These are phyloP conservation scores for Catunica adiposa DNA, from an alignment of 2,329 filamentous ascomycete genomes.

Conservation along the genomic window DNA sequence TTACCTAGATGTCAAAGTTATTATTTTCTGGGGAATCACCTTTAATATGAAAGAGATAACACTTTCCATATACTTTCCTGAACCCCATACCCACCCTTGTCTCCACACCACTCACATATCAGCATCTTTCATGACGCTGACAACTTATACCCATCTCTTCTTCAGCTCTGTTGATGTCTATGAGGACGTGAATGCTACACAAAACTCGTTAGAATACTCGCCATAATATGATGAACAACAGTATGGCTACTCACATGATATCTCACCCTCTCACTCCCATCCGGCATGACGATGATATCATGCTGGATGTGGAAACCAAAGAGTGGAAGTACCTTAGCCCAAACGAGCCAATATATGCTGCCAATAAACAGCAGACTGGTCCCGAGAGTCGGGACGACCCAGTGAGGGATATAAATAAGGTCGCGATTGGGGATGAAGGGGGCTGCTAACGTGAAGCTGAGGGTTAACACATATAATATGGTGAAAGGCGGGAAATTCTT, in stretches of 20 bases:
- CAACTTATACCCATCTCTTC: background rate
- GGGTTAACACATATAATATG: conserved; percentile 32
- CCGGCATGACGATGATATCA: conserved; percentile 2
- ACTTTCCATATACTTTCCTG: too few species aligned
- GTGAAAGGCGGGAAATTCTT: conserved; percentile 25
- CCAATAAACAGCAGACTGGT: conserved; percentile 35
- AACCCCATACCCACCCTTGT: too few species aligned
- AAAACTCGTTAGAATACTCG: background rate
- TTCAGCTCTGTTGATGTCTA: background rate
- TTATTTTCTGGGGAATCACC: too few species aligned
- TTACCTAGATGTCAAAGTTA: too few species aligned
- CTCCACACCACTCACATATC: too few species aligned
- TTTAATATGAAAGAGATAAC: too few species aligned
- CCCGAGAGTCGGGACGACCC: conserved; percentile 38
- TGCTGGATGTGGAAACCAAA: conserved; percentile 10
- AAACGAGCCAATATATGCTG: conserved; percentile 34
- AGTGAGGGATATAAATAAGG: conserved; percentile 37
- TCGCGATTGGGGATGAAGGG: conserved; percentile 38
- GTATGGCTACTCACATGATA: conserved; percentile 9
- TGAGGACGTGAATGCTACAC: conserved; percentile 6
- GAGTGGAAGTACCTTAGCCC: conserved; percentile 33
- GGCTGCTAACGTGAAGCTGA: conserved; percentile 35
- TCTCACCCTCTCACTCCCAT: conserved; percentile 10
- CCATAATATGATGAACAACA: background rate
- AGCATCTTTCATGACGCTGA: background rate